Conservation (phyloP, 75 land plant species). For the Isoetes taiwanensis region DNA sequence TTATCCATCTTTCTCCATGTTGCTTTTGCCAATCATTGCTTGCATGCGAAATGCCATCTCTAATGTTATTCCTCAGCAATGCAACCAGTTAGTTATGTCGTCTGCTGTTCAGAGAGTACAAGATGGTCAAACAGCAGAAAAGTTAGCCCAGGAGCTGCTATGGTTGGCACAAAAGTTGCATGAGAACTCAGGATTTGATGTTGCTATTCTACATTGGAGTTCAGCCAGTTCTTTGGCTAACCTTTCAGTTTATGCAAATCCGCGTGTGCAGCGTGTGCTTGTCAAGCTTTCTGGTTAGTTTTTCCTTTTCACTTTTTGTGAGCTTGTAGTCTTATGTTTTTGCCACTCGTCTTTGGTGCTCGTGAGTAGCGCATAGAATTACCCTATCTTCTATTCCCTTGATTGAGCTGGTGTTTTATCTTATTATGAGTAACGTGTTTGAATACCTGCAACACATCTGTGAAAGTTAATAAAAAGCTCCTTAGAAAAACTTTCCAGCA, state of each 20-base stretch:
- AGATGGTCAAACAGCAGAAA: neutral
- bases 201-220: slow-evolving; percentile 1
- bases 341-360: no score
- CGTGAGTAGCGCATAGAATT: no score
- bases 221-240: neutral
- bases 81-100: neutral
- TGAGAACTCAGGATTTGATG: neutral
- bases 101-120: neutral
- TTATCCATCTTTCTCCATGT: neutral
- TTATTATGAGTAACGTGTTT: no score
- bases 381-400: no score
- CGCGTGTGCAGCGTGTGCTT: neutral
- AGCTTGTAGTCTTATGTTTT: no score
- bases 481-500: no score
- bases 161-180: neutral
- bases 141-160: neutral
- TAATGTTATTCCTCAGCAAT: neutral
- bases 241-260: neutral
- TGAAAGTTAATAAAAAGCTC: no score
- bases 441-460: no score
- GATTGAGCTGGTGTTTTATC: no score
- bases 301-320: no score
- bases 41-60: neutral
- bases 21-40: neutral
- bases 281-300: slow-evolving; percentile 7